These are phyloP conservation scores for Phycomyces nitens DNA, from an alignment of 192 early-diverging fungal species.

Conservation along the genomic window DNA sequence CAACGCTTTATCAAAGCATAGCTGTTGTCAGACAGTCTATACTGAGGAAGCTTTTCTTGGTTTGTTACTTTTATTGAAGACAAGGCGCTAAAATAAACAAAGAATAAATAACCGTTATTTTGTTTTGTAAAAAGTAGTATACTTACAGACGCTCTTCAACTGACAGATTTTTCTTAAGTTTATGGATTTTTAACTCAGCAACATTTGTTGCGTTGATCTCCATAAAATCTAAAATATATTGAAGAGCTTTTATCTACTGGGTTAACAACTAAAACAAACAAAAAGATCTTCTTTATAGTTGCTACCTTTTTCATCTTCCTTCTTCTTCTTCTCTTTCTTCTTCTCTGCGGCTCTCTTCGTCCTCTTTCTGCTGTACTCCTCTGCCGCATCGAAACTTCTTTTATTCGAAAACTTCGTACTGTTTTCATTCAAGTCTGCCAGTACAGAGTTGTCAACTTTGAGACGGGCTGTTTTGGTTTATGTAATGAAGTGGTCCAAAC, in stretches of 20 bases:
- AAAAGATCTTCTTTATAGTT: constrained; percentile 10
- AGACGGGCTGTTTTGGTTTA: too few species aligned
- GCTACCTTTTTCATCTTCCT: constrained; percentile 2
- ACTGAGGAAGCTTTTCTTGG: not conserved
- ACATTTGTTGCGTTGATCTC: constrained; percentile 2
- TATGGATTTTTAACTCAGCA: constrained; percentile 2
- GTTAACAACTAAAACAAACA: constrained; percentile 4
- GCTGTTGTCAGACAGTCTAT: not conserved
- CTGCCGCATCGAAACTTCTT: constrained; percentile 5
- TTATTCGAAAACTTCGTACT: constrained; percentile 1
- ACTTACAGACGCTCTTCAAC: not conserved
- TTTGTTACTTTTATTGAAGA: constrained; percentile 2
- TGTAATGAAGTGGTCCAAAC: too few species aligned
- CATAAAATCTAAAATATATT: constrained; percentile 8
- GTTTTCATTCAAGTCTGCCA: constrained; percentile 7
- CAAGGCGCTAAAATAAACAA: constrained; percentile 6
- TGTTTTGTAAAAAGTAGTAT: constrained; percentile 1
- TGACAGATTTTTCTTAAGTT: constrained; percentile 5
- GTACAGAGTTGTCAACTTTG: constrained; percentile 2
- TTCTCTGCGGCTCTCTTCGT: constrained; percentile 1
- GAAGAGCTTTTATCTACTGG: constrained; percentile 2
- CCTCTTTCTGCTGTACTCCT: constrained; percentile 4
- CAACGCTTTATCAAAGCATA: not conserved
- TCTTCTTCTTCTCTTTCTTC: not conserved
- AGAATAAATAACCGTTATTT: constrained; percentile 2